Conservation (phyloP, 129 eudicot species). For the Tagetes patula region DNA sequence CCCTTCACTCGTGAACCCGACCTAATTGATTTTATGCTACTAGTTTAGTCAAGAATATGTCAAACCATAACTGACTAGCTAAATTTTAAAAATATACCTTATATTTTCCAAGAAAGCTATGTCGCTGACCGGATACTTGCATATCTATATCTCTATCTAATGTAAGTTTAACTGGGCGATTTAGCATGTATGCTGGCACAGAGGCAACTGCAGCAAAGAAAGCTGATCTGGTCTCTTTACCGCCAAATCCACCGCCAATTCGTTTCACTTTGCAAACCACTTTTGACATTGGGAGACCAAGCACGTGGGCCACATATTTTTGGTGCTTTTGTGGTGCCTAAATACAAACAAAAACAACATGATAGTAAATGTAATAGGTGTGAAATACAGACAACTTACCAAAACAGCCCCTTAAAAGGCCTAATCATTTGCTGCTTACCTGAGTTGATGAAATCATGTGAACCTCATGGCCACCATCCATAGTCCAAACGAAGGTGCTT, state of each 20-base stretch:
- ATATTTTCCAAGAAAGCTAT: conserved; percentile 96
- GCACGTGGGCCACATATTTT: conserved; percentile 83
- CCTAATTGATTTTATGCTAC: conserved; percentile 43
- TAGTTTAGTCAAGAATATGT: conserved; percentile 7
- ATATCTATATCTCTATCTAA: conserved; percentile 92
- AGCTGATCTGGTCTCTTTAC: conserved; percentile 91
- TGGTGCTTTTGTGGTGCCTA: conserved; percentile 99
- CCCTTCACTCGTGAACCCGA: conserved; percentile 87
- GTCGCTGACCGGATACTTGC: conserved; percentile 91
- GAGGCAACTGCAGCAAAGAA: conserved; percentile 80
- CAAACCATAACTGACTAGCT: neutral
- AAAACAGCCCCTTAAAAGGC: neutral
- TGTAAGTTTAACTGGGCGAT: conserved; percentile 83
- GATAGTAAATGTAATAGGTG: neutral
- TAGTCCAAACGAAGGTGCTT: conserved; percentile 74
- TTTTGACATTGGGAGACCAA: conserved; percentile 98
- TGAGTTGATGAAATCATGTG: conserved; percentile 98
- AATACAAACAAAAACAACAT: conserved; percentile 19
- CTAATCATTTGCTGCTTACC: conserved; percentile 41
- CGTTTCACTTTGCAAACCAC: conserved; percentile 97
- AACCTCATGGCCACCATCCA: conserved; percentile 93
- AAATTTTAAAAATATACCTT: conserved; percentile 51
- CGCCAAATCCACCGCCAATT: conserved; percentile 99
- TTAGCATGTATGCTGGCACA: conserved; percentile 76
- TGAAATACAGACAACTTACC: neutral